Percentiles rank a stretch among this genome's conserved stretches.
These are phyloP conservation scores for Penicillium maclennaniae DNA, from an alignment of 495 filamentous ascomycete genomes.

Conservation along the genomic window DNA sequence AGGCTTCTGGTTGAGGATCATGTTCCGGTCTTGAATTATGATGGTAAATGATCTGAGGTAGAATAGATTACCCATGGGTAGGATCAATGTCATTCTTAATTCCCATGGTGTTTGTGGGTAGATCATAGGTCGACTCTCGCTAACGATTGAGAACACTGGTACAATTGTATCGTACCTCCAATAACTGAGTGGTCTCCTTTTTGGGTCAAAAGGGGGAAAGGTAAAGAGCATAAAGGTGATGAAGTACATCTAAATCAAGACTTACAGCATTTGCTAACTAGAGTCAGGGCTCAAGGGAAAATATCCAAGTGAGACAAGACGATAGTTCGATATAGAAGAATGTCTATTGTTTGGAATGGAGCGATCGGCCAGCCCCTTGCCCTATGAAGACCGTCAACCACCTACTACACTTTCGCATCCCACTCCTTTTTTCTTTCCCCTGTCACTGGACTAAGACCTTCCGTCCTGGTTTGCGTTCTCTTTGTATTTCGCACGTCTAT, in stretches of 20 bases:
- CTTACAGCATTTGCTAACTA: background rate
- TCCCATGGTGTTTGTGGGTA: background rate
- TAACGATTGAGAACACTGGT: too few relatives aligned
- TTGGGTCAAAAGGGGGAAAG: too few relatives aligned
- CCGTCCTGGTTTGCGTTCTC: background rate
- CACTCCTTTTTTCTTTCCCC: slow-evolving; percentile 4
- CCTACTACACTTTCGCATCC: slow-evolving; percentile 4
- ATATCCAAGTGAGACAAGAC: background rate
- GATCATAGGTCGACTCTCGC: background rate
- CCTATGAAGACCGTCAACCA: background rate
- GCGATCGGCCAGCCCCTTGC: slow-evolving; percentile 21
- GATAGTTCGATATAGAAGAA: background rate
- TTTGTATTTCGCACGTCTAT: slow-evolving; percentile 6
- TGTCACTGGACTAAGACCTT: background rate
- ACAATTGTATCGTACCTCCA: too few relatives aligned
- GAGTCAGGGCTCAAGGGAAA: background rate
- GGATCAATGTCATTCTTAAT: background rate
- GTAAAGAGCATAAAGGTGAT: too few relatives aligned
- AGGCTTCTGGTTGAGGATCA: background rate
- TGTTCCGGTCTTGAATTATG: background rate
- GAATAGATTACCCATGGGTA: background rate
- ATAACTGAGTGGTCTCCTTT: too few relatives aligned
- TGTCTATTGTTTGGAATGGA: slow-evolving; percentile 11
- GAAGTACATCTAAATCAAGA: background rate
- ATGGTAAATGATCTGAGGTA: background rate